phyloP scores from a whole-genome alignment of 1,284 basidiomycete genomes.

The Leccinum angustisporum region DNA sequence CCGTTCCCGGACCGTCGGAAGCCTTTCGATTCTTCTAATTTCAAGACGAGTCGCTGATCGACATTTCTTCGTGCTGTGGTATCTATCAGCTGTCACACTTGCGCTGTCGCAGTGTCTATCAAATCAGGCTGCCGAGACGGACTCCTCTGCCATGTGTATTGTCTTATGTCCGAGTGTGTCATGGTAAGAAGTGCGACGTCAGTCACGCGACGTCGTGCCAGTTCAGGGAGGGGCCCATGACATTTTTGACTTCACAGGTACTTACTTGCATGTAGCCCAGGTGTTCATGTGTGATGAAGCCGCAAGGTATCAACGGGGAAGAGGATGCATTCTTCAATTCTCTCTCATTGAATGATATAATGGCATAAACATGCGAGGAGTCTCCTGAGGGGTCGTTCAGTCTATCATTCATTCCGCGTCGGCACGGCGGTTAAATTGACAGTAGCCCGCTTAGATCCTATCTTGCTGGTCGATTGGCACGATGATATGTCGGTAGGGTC shows the following conservation, averaged over 20 bases:
- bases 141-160: neutral
- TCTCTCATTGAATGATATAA: neutral
- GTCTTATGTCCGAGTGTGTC: neutral
- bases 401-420: neutral
- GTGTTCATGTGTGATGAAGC: neutral
- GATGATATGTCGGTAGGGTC: neutral
- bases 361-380: neutral
- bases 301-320: neutral
- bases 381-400: neutral
- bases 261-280: neutral
- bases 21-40: too few species aligned
- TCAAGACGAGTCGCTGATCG: too few species aligned
- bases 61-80: too few species aligned
- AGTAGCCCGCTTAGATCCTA: neutral
- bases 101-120: neutral
- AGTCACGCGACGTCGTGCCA: neutral
- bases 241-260: neutral
- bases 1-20: too few species aligned
- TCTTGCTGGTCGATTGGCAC: neutral
- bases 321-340: neutral
- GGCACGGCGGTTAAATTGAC: neutral
- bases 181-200: neutral
- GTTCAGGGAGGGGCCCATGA: neutral
- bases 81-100: neutral
- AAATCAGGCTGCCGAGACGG: neutral